phyloP scores from a whole-genome alignment of 169 alveolate species.

The Plasmodium fragile region DNA sequence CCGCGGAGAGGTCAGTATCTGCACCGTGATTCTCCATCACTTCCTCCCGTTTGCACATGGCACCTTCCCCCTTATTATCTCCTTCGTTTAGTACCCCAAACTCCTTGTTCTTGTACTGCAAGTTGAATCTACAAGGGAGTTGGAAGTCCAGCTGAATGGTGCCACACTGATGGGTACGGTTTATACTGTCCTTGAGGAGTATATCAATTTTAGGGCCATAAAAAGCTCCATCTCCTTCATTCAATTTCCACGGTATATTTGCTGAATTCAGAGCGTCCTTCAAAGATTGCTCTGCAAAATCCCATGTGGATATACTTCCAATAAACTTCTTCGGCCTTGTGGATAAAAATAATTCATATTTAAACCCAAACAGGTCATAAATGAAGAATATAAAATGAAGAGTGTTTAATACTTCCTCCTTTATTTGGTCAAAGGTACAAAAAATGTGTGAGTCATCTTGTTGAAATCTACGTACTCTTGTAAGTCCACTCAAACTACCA shows the following conservation, averaged over 20 bases:
- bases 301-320: slow-evolving; percentile 97
- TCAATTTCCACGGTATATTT: slow-evolving; percentile 95
- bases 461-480: slow-evolving; percentile 98
- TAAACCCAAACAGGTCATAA: slow-evolving; percentile 95
- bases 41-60: not conserved
- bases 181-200: slow-evolving; percentile 95
- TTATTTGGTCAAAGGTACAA: slow-evolving; percentile 96
- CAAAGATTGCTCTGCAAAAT: slow-evolving; percentile 95
- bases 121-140: slow-evolving; percentile 97
- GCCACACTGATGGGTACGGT: slow-evolving; percentile 98
- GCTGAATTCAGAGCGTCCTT: slow-evolving; percentile 93
- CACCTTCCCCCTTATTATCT: slow-evolving; percentile 34
- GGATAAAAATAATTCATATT: slow-evolving; percentile 94
- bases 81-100: slow-evolving; percentile 62
- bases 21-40: not conserved
- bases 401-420: slow-evolving; percentile 92
- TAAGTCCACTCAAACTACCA: slow-evolving; percentile 98
- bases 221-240: slow-evolving; percentile 99
- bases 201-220: slow-evolving; percentile 99
- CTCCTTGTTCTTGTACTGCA: slow-evolving; percentile 95
- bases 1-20: not conserved
- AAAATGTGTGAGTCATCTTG: slow-evolving; percentile 99
- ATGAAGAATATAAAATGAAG: slow-evolving; percentile 95
- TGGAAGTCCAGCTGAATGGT: slow-evolving; percentile 99
- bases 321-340: slow-evolving; percentile 97